phyloP scores from a whole-genome alignment of 2,329 filamentous ascomycete genomes.

The Talaromyces sp. region DNA sequence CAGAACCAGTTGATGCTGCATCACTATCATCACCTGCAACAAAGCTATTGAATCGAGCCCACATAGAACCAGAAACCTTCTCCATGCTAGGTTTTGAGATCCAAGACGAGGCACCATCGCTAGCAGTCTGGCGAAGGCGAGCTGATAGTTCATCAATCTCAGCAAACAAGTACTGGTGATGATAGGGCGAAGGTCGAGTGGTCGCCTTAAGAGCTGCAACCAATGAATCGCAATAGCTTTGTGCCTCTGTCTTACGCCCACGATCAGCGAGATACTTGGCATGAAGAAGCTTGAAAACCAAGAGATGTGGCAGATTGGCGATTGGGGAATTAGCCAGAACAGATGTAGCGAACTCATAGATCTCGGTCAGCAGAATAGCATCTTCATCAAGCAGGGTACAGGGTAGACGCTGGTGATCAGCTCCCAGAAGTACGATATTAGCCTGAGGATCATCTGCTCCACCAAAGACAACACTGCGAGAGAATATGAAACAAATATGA shows the following conservation, averaged over 20 bases:
- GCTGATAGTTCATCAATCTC: slow-evolving; percentile 81
- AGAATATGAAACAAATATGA: slow-evolving; percentile 92
- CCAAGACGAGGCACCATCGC: slow-evolving; percentile 80
- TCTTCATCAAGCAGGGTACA: slow-evolving; percentile 78
- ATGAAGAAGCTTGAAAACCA: slow-evolving; percentile 89
- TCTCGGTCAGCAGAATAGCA: slow-evolving; percentile 88
- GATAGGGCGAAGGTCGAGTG: slow-evolving; percentile 83
- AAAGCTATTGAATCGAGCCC: slow-evolving; percentile 94
- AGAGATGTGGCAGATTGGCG: slow-evolving; percentile 74
- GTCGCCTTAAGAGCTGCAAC: slow-evolving; percentile 73
- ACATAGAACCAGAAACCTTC: slow-evolving; percentile 88
- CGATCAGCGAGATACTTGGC: slow-evolving; percentile 81
- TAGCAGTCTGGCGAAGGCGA: slow-evolving; percentile 81
- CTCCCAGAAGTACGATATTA: slow-evolving; percentile 81
- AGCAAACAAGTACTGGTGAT: slow-evolving; percentile 72
- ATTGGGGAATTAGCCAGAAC: slow-evolving; percentile 63
- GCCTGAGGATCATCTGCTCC: slow-evolving; percentile 80
- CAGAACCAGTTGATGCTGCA: slow-evolving; percentile 59
- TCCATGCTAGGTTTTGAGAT: slow-evolving; percentile 95
- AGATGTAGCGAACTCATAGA: slow-evolving; percentile 87
- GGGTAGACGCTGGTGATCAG: slow-evolving; percentile 73
- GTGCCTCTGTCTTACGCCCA: slow-evolving; percentile 78
- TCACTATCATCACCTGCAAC: slow-evolving; percentile 88
- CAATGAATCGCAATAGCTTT: slow-evolving; percentile 90
- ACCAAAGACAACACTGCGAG: slow-evolving; percentile 71